Percentiles rank a stretch among this genome's conserved stretches.
Evolutionary conservation across 1,284 basidiomycete genomes (phyloP).

Genomic region (Leccinum solheimii): DNA sequence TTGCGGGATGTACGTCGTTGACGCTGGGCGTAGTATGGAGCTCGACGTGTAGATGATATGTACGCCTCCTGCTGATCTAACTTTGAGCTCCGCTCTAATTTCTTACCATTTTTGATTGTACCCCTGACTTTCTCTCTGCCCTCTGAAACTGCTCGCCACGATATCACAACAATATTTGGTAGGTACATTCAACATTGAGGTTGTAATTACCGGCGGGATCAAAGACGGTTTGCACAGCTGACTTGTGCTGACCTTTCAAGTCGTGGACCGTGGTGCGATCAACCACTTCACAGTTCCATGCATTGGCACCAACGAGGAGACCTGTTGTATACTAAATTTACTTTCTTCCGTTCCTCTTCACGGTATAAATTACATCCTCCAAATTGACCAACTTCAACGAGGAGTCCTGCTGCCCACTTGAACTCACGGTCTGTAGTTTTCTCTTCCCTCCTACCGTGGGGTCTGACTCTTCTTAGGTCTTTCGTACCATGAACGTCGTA

Average conservation of each 20-base stretch:
- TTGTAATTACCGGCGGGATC: slow-evolving; percentile 10
- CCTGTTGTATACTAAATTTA: neutral
- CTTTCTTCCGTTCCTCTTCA: neutral
- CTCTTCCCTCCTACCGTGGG: neutral
- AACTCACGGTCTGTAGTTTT: slow-evolving; percentile 4
- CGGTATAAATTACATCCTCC: slow-evolving; percentile 10
- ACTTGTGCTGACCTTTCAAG: neutral
- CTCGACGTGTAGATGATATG: slow-evolving; percentile 12
- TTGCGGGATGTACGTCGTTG: slow-evolving; percentile 23
- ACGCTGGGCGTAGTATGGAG: neutral
- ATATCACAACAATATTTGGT: neutral
- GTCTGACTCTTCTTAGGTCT: slow-evolving; percentile 6
- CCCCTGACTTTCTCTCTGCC: slow-evolving; percentile 7
- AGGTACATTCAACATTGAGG: neutral
- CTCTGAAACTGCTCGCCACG: neutral
- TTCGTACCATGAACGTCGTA: slow-evolving; percentile 20
- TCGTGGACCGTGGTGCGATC: neutral
- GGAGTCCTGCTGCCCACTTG: neutral
- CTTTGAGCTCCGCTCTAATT: slow-evolving; percentile 29
- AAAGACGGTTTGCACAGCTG: neutral
- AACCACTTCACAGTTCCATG: neutral
- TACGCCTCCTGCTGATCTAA: slow-evolving; percentile 11
- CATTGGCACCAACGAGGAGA: neutral
- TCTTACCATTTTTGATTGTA: slow-evolving; percentile 1
- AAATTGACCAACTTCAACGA: neutral